Base-by-base conservation (phyloP, 768 basidiomycete genomes). In the Dentipellis fragilis region DNA sequence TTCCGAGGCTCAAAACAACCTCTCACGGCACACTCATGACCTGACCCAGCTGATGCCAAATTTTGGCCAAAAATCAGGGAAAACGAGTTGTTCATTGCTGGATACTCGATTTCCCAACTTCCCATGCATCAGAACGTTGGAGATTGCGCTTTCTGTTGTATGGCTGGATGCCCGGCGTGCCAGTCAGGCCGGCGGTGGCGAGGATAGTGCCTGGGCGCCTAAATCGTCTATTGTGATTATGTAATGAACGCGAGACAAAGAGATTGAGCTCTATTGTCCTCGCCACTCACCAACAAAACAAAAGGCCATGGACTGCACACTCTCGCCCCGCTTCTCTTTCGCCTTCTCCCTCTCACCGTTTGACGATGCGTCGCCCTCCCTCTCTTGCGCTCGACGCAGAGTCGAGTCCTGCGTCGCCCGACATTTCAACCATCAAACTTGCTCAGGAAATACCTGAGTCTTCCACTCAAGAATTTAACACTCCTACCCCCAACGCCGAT, bases 281-380 rank as follows among this genome's bases (percentile, higher is more conserved):
- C 19, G 21, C 21, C 22, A 59, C 54, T 54, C 54, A 59, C 51
- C 50, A 36, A 9, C 38, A 16, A 17, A 1, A 61, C 60, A 61
- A 76, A 66, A 70, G 64, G 61, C 64, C 58, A 69, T 68, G 65
- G 57, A 40, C 22, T 7, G 6, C 49, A 22, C 38, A 17, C 10
- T 29, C 35, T 37, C 10, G 21, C n/a, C 54, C 55, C 57, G 58
- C 12, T 55, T 54, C 58, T 19, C 45, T 35, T 49, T 52, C 39
- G 17, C 51, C 23, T 62, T 63, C 59, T 10, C 57, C 54, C 62
- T 46, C 57, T 54, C 46, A 49, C 57, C 54, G 61, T 57, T 60
- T 51, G 42, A 57, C 57, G 52, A 63, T 66, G 66, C 64, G 64
- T 52, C 58, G 61, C 58, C 58, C 62, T 56, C 56, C 62, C 62